These are phyloP conservation scores for Metschnikowia sp. DNA, from an alignment of 805 yeast genomes.

Conservation along the genomic window DNA sequence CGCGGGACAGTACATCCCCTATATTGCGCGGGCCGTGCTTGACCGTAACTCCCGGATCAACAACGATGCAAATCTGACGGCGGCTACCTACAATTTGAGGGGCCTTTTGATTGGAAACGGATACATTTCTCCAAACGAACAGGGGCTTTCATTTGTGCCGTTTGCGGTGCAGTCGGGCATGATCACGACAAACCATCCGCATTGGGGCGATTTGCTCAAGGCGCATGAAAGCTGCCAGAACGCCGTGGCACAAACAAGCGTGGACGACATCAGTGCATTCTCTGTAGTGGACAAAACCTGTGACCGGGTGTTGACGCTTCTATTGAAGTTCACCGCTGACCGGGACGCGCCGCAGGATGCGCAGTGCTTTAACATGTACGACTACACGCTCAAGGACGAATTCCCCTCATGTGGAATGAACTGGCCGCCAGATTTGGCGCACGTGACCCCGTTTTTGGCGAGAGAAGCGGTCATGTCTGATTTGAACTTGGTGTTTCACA, in stretches of 20 bases:
- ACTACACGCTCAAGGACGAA: slow-evolving; percentile 63
- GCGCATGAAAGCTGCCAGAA: slow-evolving; percentile 63
- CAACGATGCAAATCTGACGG: slow-evolving; percentile 1
- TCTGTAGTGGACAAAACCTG: slow-evolving; percentile 27
- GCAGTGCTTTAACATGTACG: slow-evolving; percentile 81
- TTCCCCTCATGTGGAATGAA: slow-evolving; percentile 87
- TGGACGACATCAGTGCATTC: slow-evolving; percentile 8
- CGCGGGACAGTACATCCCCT: slow-evolving; percentile 96
- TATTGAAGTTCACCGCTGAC: slow-evolving; percentile 34
- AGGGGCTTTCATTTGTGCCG: slow-evolving; percentile 76
- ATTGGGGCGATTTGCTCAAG: slow-evolving; percentile 39
- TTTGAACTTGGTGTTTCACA: slow-evolving; percentile 45
- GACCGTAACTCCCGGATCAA: slow-evolving; percentile 35
- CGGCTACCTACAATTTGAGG: slow-evolving; percentile 41
- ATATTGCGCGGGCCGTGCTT: slow-evolving; percentile 64
- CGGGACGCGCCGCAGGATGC: slow-evolving; percentile 28
- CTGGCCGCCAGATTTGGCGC: slow-evolving; percentile 73
- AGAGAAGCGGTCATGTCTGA: slow-evolving; percentile 43
- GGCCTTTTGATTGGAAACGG: slow-evolving; percentile 88
- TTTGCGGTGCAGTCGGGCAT: slow-evolving; percentile 60
- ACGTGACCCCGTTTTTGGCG: slow-evolving; percentile 50
- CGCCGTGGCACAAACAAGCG: slow-evolving; percentile 30
- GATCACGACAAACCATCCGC: slow-evolving; percentile 39
- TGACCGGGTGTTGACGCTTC: slow-evolving; percentile 43
- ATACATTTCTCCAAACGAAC: slow-evolving; percentile 87